A percentile compares a stretch with the other conserved stretches of the same genome.
Conservation (phyloP, 2,329 filamentous ascomycete species). For the Xylaria sp. region DNA sequence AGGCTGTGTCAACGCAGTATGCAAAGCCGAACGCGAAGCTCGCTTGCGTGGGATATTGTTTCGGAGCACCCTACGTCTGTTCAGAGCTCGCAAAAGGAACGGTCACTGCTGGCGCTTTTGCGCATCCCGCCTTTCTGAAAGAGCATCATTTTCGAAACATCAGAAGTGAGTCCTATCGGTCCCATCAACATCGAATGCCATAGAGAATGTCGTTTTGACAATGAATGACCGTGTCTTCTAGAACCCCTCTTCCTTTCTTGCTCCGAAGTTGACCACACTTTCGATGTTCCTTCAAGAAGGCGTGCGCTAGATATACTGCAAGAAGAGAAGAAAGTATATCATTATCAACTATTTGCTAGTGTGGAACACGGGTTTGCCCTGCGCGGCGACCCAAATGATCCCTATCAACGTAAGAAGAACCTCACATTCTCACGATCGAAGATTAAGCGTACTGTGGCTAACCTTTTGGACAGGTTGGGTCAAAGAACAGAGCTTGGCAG, state of each 20-base stretch:
- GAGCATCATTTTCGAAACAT: slow-evolving; percentile 57
- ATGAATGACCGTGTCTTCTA: slow-evolving; percentile 22
- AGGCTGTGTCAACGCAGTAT: slow-evolving; percentile 40
- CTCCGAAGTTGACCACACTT: slow-evolving; percentile 58
- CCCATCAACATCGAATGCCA: not conserved
- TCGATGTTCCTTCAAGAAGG: slow-evolving; percentile 52
- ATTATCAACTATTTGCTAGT: slow-evolving; percentile 71
- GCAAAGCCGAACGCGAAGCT: slow-evolving; percentile 52
- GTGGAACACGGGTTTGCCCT: slow-evolving; percentile 74
- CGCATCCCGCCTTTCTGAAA: slow-evolving; percentile 62
- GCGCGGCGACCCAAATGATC: slow-evolving; percentile 61
- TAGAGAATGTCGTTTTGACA: not conserved
- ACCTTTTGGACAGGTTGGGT: slow-evolving; percentile 44
- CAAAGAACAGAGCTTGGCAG: slow-evolving; percentile 48
- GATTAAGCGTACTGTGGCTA: not conserved
- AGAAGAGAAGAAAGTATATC: slow-evolving; percentile 60
- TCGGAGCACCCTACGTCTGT: slow-evolving; percentile 59
- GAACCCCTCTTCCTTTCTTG: slow-evolving; percentile 60
- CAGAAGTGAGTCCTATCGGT: slow-evolving; percentile 47
- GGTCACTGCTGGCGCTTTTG: slow-evolving; percentile 60
- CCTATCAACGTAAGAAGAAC: slow-evolving; percentile 52
- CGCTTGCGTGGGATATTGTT: slow-evolving; percentile 57
- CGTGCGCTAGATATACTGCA: slow-evolving; percentile 57
- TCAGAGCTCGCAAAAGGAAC: slow-evolving; percentile 52
- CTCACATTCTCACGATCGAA: not conserved